Conservation (phyloP, 2,329 filamentous ascomycete genomes). For the Colletotrichum higginsianum region DNA sequence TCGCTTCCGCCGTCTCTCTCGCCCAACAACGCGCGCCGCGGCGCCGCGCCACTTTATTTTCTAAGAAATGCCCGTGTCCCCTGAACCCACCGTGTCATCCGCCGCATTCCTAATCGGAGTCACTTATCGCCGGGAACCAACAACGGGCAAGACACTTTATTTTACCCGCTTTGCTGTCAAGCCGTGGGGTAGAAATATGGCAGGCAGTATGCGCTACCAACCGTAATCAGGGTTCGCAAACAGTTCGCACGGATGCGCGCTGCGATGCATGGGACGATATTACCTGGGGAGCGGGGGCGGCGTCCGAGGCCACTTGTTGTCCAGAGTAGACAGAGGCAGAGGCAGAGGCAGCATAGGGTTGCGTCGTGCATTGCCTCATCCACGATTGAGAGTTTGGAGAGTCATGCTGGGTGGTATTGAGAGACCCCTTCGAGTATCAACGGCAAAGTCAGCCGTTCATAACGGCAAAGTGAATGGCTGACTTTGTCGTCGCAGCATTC, state of each 20-base stretch:
- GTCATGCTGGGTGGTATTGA: too few relatives aligned
- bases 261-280: conserved; percentile 13
- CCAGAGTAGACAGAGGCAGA: background rate
- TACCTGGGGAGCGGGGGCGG: background rate
- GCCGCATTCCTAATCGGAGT: background rate
- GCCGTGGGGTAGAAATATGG: background rate
- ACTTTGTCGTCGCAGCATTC: too few relatives aligned
- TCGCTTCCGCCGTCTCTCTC: background rate
- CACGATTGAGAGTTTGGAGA: too few relatives aligned
- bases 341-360: background rate
- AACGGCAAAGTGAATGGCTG: too few relatives aligned
- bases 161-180: background rate
- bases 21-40: background rate
- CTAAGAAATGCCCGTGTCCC: conserved; percentile 11
- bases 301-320: background rate
- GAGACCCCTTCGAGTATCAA: too few relatives aligned
- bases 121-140: background rate
- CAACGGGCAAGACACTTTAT: background rate
- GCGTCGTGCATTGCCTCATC: background rate
- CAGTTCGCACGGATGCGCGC: conserved; percentile 22
- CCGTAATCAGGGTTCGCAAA: background rate
- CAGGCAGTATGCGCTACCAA: background rate
- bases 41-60: background rate
- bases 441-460: too few relatives aligned
- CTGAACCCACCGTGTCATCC: background rate